phyloP scores from a whole-genome alignment of 2,329 filamentous ascomycete species.

The Verticillium klebahnii region DNA sequence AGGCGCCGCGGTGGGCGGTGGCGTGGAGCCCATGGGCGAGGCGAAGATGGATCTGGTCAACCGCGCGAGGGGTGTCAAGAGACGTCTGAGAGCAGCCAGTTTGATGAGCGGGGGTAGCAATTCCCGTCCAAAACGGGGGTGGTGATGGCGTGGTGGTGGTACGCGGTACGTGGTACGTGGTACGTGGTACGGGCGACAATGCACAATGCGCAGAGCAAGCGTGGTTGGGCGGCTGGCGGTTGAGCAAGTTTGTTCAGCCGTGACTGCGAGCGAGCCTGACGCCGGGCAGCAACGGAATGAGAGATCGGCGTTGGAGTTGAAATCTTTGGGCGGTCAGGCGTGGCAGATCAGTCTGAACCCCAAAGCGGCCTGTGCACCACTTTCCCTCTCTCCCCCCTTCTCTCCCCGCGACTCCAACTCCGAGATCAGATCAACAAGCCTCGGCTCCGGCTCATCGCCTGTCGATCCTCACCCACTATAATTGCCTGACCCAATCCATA shows the following conservation, averaged over 20 bases:
- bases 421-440: not conserved
- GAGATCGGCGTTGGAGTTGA: not conserved
- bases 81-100: slow-evolving; percentile 7
- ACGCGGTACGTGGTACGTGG: too few species aligned
- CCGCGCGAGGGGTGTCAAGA: slow-evolving; percentile 6
- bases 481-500: not conserved
- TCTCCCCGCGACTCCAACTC: not conserved
- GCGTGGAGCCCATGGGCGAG: slow-evolving; percentile 5
- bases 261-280: not conserved
- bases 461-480: not conserved
- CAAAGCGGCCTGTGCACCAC: not conserved
- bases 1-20: not conserved
- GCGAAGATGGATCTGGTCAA: slow-evolving; percentile 1
- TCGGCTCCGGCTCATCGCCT: not conserved
- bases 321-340: slow-evolving; percentile 21
- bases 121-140: not conserved
- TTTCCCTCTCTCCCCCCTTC: not conserved
- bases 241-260: not conserved
- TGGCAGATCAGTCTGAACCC: slow-evolving; percentile 16
- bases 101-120: not conserved
- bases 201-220: too few species aligned
- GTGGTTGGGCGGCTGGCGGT: too few species aligned
- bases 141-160: too few species aligned
- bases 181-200: too few species aligned
- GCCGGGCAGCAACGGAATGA: not conserved